phyloP scores from a whole-genome alignment of 139 green algal species.

The Chlamydomonas incerta region DNA sequence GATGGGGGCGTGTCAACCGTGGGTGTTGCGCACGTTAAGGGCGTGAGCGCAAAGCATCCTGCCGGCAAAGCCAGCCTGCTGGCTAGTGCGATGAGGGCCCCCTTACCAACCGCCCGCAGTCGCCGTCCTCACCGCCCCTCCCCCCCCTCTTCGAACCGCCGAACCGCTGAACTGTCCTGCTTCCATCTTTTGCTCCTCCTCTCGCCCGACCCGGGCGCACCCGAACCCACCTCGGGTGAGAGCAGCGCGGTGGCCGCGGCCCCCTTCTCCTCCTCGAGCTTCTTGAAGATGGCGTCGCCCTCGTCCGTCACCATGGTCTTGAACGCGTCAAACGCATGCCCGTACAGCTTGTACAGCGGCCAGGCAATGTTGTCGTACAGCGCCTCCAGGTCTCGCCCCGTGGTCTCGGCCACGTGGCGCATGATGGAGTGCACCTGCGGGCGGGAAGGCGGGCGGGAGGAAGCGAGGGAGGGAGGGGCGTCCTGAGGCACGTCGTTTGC shows the following conservation, averaged over 20 bases:
- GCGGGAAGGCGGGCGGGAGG: background rate
- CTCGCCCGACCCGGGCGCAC: too few relatives aligned
- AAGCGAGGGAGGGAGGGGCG: background rate
- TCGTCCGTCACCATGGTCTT: conserved; percentile 69
- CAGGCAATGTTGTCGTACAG: conserved; percentile 92
- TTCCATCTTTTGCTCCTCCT: too few relatives aligned
- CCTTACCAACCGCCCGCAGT: too few relatives aligned
- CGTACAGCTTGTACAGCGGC: conserved; percentile 96
- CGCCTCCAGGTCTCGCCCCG: conserved; percentile 79
- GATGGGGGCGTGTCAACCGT: too few relatives aligned
- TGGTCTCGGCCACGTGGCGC: conserved; percentile 96
- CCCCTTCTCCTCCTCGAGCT: conserved; percentile 70
- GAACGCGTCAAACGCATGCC: conserved; percentile 97
- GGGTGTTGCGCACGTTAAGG: too few relatives aligned
- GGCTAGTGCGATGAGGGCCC: too few relatives aligned
- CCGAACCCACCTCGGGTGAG: conserved; percentile 58
- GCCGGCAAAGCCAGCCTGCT: too few relatives aligned
- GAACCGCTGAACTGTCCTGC: too few relatives aligned
- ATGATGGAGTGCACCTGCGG: conserved; percentile 97
- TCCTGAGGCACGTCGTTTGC: too few relatives aligned
- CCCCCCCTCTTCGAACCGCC: too few relatives aligned
- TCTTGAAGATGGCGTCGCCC: conserved; percentile 59
- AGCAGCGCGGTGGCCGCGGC: conserved; percentile 62
- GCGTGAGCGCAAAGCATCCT: too few relatives aligned
- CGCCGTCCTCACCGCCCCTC: too few relatives aligned